Conservation (phyloP, 116 monocot genomes). For the Cymodocea nodosa region DNA sequence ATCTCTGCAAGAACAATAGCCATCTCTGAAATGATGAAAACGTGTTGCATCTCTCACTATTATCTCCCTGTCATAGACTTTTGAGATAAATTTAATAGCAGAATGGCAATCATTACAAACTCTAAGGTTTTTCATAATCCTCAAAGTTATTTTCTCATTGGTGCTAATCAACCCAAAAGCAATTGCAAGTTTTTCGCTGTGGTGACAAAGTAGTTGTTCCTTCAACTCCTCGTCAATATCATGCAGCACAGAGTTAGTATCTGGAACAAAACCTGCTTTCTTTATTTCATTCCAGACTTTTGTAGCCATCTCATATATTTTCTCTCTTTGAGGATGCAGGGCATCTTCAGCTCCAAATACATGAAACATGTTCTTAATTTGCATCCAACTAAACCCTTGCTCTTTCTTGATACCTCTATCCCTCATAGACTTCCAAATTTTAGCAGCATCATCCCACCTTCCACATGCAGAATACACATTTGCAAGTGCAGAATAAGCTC, state of each 20-base stretch:
- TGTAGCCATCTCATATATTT: constrained; percentile 40
- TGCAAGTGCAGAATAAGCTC: constrained; percentile 83
- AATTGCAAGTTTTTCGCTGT: constrained; percentile 83
- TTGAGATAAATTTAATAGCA: constrained; percentile 69
- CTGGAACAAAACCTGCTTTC: constrained; percentile 66
- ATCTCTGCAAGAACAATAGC: constrained; percentile 63
- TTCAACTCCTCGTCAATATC: constrained; percentile 78
- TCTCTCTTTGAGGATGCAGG: constrained; percentile 49
- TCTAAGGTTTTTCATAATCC: constrained; percentile 81
- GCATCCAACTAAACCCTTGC: constrained; percentile 70
- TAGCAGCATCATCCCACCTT: constrained; percentile 57
- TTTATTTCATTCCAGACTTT: constrained; percentile 67
- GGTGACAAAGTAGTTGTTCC: constrained; percentile 50
- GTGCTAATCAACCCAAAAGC: constrained; percentile 73
- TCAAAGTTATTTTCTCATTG: constrained; percentile 43
- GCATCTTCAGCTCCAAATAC: constrained; percentile 66
- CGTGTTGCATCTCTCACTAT: constrained; percentile 76
- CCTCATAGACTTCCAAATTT: constrained; percentile 67
- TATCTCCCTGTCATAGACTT: constrained; percentile 42
- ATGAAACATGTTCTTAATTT: constrained; percentile 48
- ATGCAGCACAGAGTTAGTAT: constrained; percentile 54
- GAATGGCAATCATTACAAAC: constrained; percentile 74
- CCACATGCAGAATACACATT: constrained; percentile 86
- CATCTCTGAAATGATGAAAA: constrained; percentile 84
- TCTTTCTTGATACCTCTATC: constrained; percentile 74